Conservation (phyloP, 148 eudicot species). For the Talinum fruticosum region DNA sequence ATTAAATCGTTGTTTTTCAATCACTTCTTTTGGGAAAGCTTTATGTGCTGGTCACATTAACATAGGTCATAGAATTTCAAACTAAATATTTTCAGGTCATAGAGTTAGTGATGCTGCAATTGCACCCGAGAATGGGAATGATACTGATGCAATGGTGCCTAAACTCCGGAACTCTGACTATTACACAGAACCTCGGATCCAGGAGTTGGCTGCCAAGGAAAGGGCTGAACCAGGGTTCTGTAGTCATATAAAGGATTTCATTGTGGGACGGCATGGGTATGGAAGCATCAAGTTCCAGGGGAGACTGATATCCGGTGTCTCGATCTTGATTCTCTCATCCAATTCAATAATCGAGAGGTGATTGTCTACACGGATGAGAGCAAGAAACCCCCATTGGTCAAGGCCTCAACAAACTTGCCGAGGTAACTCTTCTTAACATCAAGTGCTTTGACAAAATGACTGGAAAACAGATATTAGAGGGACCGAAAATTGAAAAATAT, state of each 20-base stretch:
- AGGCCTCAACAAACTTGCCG: constrained; percentile 92
- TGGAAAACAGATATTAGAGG: constrained; percentile 59
- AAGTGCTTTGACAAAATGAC: constrained; percentile 81
- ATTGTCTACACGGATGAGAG: constrained; percentile 84
- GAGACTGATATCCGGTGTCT: constrained; percentile 91
- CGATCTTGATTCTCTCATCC: constrained; percentile 76
- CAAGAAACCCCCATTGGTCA: constrained; percentile 97
- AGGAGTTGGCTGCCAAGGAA: constrained; percentile 93
- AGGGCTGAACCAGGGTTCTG: constrained; percentile 88
- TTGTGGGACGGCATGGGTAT: constrained; percentile 76
- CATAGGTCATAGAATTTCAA: constrained; percentile 48
- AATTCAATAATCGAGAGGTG: constrained; percentile 83
- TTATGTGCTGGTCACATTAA: not conserved
- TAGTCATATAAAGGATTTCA: constrained; percentile 69
- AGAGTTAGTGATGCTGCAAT: constrained; percentile 95
- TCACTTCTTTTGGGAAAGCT: not conserved
- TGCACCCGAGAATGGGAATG: constrained; percentile 85
- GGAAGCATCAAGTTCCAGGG: constrained; percentile 94
- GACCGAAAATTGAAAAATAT: constrained; percentile 72
- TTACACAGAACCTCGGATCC: constrained; percentile 88
- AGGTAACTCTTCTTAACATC: constrained; percentile 86
- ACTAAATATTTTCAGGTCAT: constrained; percentile 64
- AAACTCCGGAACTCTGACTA: constrained; percentile 91
- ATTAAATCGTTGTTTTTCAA: not conserved
- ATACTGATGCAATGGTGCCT: constrained; percentile 88